These are phyloP conservation scores for Lolium rigidum DNA, from an alignment of 176 grass and related monocot species.

Conservation along the genomic window DNA sequence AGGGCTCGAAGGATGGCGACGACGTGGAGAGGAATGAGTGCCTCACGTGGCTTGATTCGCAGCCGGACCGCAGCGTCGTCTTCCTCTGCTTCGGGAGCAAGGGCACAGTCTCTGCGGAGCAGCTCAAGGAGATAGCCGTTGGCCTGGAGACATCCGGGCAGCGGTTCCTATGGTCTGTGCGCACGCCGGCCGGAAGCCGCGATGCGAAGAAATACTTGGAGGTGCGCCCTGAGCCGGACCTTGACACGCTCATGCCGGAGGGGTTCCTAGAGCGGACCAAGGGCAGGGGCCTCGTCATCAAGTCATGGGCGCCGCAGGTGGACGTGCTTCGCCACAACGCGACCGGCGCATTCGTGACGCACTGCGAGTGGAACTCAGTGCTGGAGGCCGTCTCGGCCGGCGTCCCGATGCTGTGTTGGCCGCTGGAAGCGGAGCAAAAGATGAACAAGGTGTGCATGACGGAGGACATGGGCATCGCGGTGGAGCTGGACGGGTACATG, in stretches of 20 bases:
- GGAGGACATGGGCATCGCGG: too few relatives aligned
- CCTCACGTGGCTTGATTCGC: not conserved
- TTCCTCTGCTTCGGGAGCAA: too few relatives aligned
- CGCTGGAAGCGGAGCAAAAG: too few relatives aligned
- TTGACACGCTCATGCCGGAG: too few relatives aligned
- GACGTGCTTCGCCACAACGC: constrained; percentile 42
- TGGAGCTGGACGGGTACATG: too few relatives aligned
- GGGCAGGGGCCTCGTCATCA: not conserved
- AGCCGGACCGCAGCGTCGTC: not conserved
- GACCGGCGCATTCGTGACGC: constrained; percentile 72
- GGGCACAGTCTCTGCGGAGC: not conserved
- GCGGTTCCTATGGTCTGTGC: too few relatives aligned
- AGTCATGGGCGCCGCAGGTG: constrained; percentile 12
- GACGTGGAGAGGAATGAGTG: not conserved
- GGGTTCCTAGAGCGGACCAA: too few relatives aligned
- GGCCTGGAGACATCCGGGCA: constrained; percentile 27
- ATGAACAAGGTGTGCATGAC: too few relatives aligned
- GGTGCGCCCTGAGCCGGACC: too few relatives aligned
- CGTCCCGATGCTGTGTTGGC: too few relatives aligned
- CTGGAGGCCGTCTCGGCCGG: constrained; percentile 45
- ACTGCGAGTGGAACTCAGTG: constrained; percentile 92
- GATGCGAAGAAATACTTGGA: too few relatives aligned
- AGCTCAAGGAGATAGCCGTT: constrained; percentile 36
- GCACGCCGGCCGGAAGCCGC: too few relatives aligned
- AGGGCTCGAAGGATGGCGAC: not conserved